Conservation (phyloP, 75 land plant genomes). For the Picea sitchensis region DNA sequence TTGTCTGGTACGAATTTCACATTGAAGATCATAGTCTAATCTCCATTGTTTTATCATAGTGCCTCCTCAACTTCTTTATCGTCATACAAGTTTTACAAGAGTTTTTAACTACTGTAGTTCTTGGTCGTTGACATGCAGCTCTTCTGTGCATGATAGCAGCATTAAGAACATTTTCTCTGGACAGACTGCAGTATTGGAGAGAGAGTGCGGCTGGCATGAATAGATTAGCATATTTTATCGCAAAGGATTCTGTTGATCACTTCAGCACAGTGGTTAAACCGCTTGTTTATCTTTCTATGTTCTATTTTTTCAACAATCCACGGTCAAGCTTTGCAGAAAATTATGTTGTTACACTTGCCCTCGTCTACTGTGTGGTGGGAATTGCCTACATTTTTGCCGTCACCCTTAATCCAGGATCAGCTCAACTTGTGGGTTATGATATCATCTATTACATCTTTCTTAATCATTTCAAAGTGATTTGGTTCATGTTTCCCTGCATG, state of each 20-base stretch:
- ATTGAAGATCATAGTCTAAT: background rate
- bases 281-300: slow-evolving; percentile 87
- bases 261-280: slow-evolving; percentile 86
- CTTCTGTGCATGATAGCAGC: slow-evolving; percentile 87
- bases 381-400: slow-evolving; percentile 84
- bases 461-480: background rate
- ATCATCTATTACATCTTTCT: background rate
- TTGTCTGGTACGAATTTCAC: background rate
- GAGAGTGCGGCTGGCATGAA: slow-evolving; percentile 95
- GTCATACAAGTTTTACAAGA: background rate
- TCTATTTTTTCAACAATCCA: slow-evolving; percentile 94
- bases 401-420: slow-evolving; percentile 62
- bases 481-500: background rate
- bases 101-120: background rate
- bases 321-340: slow-evolving; percentile 76
- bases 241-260: slow-evolving; percentile 85
- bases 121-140: slow-evolving; percentile 43
- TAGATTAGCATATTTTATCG: slow-evolving; percentile 76
- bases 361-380: slow-evolving; percentile 90
- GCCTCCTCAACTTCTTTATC: no score
- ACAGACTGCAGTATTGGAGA: slow-evolving; percentile 85
- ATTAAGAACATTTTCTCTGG: slow-evolving; percentile 84
- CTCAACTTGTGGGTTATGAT: slow-evolving; percentile 73
- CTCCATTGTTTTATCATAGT: background rate
- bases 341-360: slow-evolving; percentile 63